Conservation (phyloP, 1,284 basidiomycete species). For the Cutaneotrichosporon dermatis region DNA sequence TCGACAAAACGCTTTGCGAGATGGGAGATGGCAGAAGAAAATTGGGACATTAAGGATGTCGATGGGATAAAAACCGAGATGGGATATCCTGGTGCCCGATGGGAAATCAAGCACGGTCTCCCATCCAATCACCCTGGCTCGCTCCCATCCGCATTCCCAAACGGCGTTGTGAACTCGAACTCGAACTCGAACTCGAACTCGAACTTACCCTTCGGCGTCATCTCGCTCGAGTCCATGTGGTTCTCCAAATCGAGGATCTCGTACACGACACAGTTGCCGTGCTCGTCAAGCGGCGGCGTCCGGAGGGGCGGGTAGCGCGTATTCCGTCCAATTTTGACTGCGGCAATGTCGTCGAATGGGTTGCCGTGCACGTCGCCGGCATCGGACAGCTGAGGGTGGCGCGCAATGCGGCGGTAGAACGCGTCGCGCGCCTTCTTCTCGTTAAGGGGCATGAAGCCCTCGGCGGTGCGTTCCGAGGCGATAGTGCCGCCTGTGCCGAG, state of each 20-base stretch:
- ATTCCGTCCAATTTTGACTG: slow-evolving; percentile 20
- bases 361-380: neutral
- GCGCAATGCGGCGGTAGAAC: slow-evolving; percentile 44
- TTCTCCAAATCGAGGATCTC: slow-evolving; percentile 45
- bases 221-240: slow-evolving; percentile 45
- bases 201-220: slow-evolving; percentile 42
- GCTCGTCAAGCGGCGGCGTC: slow-evolving; percentile 39
- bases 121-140: too few species aligned
- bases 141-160: too few species aligned
- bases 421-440: slow-evolving; percentile 34
- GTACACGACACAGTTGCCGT: slow-evolving; percentile 33
- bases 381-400: slow-evolving; percentile 40
- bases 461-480: slow-evolving; percentile 37
- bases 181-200: too few species aligned
- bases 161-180: too few species aligned
- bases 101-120: too few species aligned
- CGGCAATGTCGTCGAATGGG: neutral
- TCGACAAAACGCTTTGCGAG: too few species aligned
- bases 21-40: too few species aligned
- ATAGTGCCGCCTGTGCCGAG: slow-evolving; percentile 47
- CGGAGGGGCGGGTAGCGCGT: slow-evolving; percentile 35
- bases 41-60: too few species aligned
- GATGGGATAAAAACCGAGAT: too few species aligned
- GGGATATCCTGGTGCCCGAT: too few species aligned
- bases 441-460: slow-evolving; percentile 35